A percentile compares a stretch with the other conserved stretches of the same genome.
phyloP scores from a whole-genome alignment of 306 rosid genomes.

The Sechiopsis laciniata region DNA sequence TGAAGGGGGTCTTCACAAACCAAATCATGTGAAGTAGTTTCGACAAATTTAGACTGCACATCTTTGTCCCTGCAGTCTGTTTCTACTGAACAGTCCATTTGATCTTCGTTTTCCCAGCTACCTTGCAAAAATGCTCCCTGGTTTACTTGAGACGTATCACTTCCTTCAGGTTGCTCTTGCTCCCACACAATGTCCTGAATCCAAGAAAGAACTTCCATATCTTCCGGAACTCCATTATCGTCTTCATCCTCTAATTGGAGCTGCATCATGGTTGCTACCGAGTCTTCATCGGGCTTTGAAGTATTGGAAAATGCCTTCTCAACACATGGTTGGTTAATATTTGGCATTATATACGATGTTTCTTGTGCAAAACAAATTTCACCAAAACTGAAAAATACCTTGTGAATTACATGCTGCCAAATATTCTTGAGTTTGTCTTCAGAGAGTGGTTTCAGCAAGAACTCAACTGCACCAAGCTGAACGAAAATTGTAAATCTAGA shows the following conservation, averaged over 20 bases:
- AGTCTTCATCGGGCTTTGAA: conserved; percentile 55
- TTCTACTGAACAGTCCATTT: conserved; percentile 52
- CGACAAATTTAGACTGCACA: conserved; percentile 67
- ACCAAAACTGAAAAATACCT: conserved; percentile 41
- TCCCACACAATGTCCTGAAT: conserved; percentile 46
- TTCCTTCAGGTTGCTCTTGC: conserved; percentile 49
- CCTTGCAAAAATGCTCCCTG: conserved; percentile 57
- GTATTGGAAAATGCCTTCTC: conserved; percentile 77
- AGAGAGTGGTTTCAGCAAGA: conserved; percentile 75
- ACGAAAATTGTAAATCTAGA: conserved; percentile 12
- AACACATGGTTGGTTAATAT: conserved; percentile 14
- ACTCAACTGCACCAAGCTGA: conserved; percentile 96
- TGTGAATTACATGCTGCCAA: conserved; percentile 99
- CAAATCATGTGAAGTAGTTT: conserved; percentile 47
- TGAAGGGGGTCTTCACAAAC: conserved; percentile 27
- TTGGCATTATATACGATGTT: conserved; percentile 1
- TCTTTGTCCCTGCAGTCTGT: conserved; percentile 62
- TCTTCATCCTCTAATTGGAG: conserved; percentile 38
- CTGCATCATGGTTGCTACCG: conserved; percentile 46
- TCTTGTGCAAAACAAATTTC: not conserved
- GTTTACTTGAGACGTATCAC: conserved; percentile 66
- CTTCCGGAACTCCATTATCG: conserved; percentile 29
- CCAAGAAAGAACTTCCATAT: conserved; percentile 36
- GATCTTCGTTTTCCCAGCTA: conserved; percentile 79
- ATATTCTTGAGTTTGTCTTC: conserved; percentile 88